Evolutionary conservation across 352 stramenopile species (phyloP), one percentile per base, ranked within the genome.

Genomic region (Phytophthora multivora): DNA sequence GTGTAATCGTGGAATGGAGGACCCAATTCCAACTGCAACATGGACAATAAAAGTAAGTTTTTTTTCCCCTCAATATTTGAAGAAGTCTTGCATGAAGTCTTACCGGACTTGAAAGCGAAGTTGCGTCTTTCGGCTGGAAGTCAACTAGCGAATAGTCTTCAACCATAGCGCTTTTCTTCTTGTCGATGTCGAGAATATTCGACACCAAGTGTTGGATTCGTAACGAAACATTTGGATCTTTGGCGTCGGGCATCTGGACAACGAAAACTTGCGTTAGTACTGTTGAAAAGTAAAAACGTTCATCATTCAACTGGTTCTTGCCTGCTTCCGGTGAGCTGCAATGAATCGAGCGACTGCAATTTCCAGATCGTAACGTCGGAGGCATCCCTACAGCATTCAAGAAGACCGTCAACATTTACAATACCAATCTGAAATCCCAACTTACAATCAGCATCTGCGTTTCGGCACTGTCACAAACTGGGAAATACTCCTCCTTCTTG

Each of bases 401-500:
- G 18, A 51, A 16, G 10, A n/a, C 2, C 11, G 16, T 50, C 38
- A 47, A 31, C 2, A 38, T 42, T 2, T 49, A 4, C 12, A 12
- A 33, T 3, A 12, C 4, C 28, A 33, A 13, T 12, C 8, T 33
- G 9, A 33, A 33, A 33, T 33, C 10, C 8, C 19, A 2, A 40
- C 55, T 38, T 52, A 93, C 84, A 52, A 91, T 75, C 9, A 93
- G 62, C 23, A 74, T 63, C 7, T 66, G 55, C 5, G 43, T 79
- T 36, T 91, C 75, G n/a, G 63, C 25, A 21, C 83, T 72, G 33
- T 93, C 83, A 23, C 83, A 90, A 21, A 95, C 65, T 0, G 86
- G 80, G 51, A 95, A 93, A 38, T 93, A 92, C 23, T 95, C 84
- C 43, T 92, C 79, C 4, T 69, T 86, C 58, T 90, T 90, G 63